A percentile compares a stretch with the other conserved stretches of the same genome.
Conservation (phyloP, 129 eudicot genomes). For the Gnaphalium uliginosum region DNA sequence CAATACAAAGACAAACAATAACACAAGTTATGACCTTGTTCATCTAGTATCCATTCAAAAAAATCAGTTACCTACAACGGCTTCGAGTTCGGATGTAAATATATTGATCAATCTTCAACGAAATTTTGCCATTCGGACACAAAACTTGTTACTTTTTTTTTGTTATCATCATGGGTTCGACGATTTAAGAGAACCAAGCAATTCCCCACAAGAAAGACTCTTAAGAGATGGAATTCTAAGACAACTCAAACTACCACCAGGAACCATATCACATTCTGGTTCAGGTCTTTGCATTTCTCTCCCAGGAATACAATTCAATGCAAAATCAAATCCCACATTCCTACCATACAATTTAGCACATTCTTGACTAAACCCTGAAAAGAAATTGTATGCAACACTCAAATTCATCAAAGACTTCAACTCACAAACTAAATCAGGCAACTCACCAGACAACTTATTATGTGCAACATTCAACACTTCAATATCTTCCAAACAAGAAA, state of each 20-base stretch:
- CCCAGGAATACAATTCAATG: constrained; percentile 78
- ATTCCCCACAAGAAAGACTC: constrained; percentile 63
- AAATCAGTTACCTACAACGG: constrained; percentile 10
- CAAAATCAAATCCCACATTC: constrained; percentile 68
- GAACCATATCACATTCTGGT: constrained; percentile 69
- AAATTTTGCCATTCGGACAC: not conserved
- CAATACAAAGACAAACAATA: not conserved
- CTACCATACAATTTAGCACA: constrained; percentile 48
- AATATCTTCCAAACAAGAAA: constrained; percentile 62
- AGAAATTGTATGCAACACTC: constrained; percentile 68
- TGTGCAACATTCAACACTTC: constrained; percentile 68
- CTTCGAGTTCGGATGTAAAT: not conserved
- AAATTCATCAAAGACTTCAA: constrained; percentile 54
- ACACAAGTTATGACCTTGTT: constrained; percentile 13
- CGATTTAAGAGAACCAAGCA: constrained; percentile 34
- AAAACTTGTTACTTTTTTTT: not conserved
- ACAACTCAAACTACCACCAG: constrained; percentile 70
- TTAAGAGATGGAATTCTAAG: constrained; percentile 61
- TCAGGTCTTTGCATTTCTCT: constrained; percentile 78
- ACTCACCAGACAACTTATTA: constrained; percentile 62
- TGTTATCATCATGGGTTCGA: constrained; percentile 24
- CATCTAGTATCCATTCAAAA: constrained; percentile 25
- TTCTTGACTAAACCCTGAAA: constrained; percentile 62
- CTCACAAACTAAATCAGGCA: constrained; percentile 65
- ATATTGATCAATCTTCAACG: not conserved